Percentiles rank a stretch among this genome's conserved stretches.
phyloP scores from a whole-genome alignment of 352 stramenopile genomes.

The Pythium insidiosum region DNA sequence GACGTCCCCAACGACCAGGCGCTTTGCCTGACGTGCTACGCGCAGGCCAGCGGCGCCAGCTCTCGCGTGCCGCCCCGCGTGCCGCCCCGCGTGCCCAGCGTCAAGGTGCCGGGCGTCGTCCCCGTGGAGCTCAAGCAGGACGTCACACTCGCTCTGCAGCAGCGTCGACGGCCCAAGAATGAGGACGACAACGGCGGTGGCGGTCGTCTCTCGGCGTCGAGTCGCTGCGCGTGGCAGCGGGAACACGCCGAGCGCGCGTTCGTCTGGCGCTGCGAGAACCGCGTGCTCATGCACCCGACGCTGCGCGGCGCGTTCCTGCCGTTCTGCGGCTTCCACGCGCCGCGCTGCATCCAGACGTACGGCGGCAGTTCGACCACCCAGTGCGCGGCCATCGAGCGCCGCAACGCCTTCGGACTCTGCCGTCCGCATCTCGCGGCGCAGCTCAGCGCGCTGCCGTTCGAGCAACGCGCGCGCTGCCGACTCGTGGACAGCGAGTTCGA shows the following conservation, averaged over 20 bases:
- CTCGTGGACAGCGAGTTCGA: slow-evolving; percentile 59
- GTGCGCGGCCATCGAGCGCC: slow-evolving; percentile 40
- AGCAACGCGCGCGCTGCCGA: slow-evolving; percentile 28
- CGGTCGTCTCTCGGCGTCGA: slow-evolving; percentile 14
- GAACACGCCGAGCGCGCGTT: slow-evolving; percentile 41
- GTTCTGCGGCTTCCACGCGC: slow-evolving; percentile 57
- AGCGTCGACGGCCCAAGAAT: slow-evolving; percentile 1
- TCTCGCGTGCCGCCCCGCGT: slow-evolving; percentile 22
- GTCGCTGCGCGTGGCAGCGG: slow-evolving; percentile 45
- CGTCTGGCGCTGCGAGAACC: slow-evolving; percentile 52
- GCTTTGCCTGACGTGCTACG: slow-evolving; percentile 53
- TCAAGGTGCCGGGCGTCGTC: slow-evolving; percentile 36
- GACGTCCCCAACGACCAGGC: slow-evolving; percentile 52
- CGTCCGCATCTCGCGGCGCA: slow-evolving; percentile 63
- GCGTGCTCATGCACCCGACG: slow-evolving; percentile 51
- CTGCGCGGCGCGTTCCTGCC: slow-evolving; percentile 39
- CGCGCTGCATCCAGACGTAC: slow-evolving; percentile 56
- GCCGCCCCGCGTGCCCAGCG: slow-evolving; percentile 18
- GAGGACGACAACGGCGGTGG: neutral
- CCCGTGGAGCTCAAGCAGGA: slow-evolving; percentile 18
- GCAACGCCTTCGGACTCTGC: slow-evolving; percentile 60
- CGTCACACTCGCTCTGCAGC: slow-evolving; percentile 8
- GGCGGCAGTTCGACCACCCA: slow-evolving; percentile 3
- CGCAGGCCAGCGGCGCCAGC: slow-evolving; percentile 40
- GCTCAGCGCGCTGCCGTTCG: slow-evolving; percentile 37